These are phyloP conservation scores for Juglanconis oblonga DNA, from an alignment of 2,329 filamentous ascomycete genomes.

Conservation along the genomic window DNA sequence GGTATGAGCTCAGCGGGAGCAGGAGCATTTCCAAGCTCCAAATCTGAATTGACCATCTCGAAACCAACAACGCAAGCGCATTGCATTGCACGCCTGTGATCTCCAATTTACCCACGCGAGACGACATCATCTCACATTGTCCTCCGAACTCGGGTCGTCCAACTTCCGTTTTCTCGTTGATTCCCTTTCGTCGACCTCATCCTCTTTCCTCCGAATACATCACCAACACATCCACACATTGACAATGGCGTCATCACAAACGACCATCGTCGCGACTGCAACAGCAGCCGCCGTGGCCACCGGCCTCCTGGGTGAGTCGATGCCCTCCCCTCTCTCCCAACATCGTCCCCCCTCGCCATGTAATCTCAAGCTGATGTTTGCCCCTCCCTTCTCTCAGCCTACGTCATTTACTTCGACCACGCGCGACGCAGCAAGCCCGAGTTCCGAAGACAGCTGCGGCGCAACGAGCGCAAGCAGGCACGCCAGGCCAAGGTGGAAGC, in stretches of 20 bases:
- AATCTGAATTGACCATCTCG: neutral
- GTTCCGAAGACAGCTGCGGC: conserved; percentile 67
- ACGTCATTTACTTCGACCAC: conserved; percentile 68
- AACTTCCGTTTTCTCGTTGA: neutral
- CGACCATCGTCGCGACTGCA: conserved; percentile 58
- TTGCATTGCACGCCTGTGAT: neutral
- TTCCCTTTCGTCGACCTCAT: neutral
- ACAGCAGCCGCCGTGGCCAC: conserved; percentile 60
- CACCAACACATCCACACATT: conserved; percentile 40
- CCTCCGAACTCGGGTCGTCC: neutral
- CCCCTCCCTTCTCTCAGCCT: conserved; percentile 41
- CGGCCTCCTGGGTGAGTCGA: conserved; percentile 54
- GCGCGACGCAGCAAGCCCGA: conserved; percentile 61
- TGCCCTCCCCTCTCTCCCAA: conserved; percentile 1
- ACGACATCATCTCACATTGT: neutral
- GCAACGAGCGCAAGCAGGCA: conserved; percentile 70
- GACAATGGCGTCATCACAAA: conserved; percentile 55
- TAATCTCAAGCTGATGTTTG: neutral
- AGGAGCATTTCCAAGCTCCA: neutral
- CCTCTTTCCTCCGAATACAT: conserved; percentile 30
- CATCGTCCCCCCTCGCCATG: neutral
- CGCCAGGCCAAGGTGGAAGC: conserved; percentile 71
- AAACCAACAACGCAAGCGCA: neutral
- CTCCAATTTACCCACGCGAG: neutral
- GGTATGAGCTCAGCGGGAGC: conserved; percentile 4